These are phyloP conservation scores for Combretum micranthum DNA, from an alignment of 345 rosid genomes.

Conservation along the genomic window DNA sequence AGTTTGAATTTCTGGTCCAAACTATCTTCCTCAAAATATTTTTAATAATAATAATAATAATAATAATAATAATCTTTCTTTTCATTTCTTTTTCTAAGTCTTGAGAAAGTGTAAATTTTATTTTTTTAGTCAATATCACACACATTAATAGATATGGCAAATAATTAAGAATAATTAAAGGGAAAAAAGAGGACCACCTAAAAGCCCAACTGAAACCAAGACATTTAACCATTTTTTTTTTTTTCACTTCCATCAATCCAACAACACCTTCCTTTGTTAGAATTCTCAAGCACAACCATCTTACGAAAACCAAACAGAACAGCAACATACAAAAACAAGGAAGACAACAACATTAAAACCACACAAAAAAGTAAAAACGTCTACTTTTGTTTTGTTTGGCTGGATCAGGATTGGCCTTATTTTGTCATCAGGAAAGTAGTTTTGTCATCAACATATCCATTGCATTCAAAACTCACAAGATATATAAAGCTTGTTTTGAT, in stretches of 20 bases:
- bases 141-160: neutral
- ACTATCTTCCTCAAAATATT: slow-evolving; percentile 1
- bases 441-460: too few species aligned
- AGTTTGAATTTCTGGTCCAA: slow-evolving; percentile 12
- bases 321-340: too few species aligned
- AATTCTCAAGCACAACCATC: neutral
- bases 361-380: too few species aligned
- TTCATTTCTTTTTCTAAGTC: too few species aligned
- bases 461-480: too few species aligned
- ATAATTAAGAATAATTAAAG: slow-evolving; percentile 3
- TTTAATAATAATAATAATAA: slow-evolving; percentile 6
- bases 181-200: neutral
- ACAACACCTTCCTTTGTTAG: neutral
- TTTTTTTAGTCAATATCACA: too few species aligned
- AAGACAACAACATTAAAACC: neutral
- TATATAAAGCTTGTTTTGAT: too few species aligned
- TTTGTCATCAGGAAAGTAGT: too few species aligned
- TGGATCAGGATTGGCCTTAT: too few species aligned
- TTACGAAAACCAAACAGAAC: neutral
- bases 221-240: slow-evolving; percentile 9
- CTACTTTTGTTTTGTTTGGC: too few species aligned
- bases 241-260: slow-evolving; percentile 16
- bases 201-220: slow-evolving; percentile 13
- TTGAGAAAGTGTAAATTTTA: too few species aligned
- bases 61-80: neutral